Base-by-base conservation (phyloP, 2,329 filamentous ascomycete species). In the Fusarium hainanense region DNA sequence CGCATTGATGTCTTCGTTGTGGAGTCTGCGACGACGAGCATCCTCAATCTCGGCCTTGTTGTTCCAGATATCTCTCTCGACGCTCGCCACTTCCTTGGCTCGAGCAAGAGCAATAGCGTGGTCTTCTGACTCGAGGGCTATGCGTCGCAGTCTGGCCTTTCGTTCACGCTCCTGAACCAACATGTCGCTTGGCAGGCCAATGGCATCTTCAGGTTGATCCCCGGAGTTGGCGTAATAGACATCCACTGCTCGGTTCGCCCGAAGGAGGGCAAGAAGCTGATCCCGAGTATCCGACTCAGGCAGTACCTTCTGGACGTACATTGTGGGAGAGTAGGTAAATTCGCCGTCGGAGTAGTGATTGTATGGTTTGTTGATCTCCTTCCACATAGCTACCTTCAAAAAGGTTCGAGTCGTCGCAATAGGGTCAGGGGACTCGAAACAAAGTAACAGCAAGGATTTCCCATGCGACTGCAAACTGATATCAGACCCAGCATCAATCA, bases 341-440 rank as follows among this genome's bases (percentile, higher is more conserved):
- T 80, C 82, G 25, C 84, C 84, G 43, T 85, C 81, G 2, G 78
- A 85, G 77, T 84, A 88, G 63, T 84, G 79, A 69, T 89, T 88
- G 72, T 84, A 87, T 0, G 85, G 80, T 64, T 87, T 85, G 78
- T 91, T 91, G 72, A 91, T 79, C 32, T 86, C 80, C 73, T 89
- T 88, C 88, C 89, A 91, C 79, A 91, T 84, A 44, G 86, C 88
- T 1, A 86, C 87, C 71, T 89, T 89, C 10, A 92, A 81, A 2
- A 92, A 82, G 0, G 86, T 83, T 43, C 85, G 84, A 0, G 87
- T 87, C 8, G 88, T 87, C 1, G 82, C 79, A 4, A 90, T 63
- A 0, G 89, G 83, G 43, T 89, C 85, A 10, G 79, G 70, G 0
- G 87, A 85, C 58, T 90, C 86, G 25, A 92, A 83, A 7, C 89